Percentiles rank a stretch among this genome's conserved stretches.
phyloP scores from a whole-genome alignment of 768 basidiomycete species.

The button mushroom (Agaricus bisporus) region DNA sequence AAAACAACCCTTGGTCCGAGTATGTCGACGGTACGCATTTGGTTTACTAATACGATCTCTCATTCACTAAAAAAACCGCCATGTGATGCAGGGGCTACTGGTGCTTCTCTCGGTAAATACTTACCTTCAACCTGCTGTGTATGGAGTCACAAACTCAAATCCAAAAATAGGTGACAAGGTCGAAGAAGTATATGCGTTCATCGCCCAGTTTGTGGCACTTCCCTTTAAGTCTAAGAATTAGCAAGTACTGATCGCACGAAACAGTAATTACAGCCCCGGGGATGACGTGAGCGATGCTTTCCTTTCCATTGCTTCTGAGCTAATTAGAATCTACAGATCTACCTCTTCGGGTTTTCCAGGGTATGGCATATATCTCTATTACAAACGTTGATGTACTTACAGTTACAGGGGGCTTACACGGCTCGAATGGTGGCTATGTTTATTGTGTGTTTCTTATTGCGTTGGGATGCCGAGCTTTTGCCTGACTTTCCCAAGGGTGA shows the following conservation, averaged over 20 bases:
- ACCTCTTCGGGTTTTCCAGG: constrained; percentile 73
- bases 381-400: not conserved
- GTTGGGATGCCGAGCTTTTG: not conserved
- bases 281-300: constrained; percentile 48
- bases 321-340: constrained; percentile 41
- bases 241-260: not conserved
- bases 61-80: not conserved
- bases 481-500: constrained; percentile 38
- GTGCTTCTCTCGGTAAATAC: constrained; percentile 49
- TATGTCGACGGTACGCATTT: constrained; percentile 48
- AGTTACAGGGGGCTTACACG: constrained; percentile 65
- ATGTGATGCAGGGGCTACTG: constrained; percentile 47
- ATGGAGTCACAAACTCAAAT: not conserved
- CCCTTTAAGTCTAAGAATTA: not conserved
- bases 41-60: not conserved
- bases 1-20: constrained; percentile 49
- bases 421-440: constrained; percentile 69
- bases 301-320: constrained; percentile 3
- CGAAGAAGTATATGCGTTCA: constrained; percentile 75
- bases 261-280: constrained; percentile 63
- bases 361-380: constrained; percentile 25
- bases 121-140: not conserved
- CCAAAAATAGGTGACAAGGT: constrained; percentile 54
- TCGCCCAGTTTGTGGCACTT: constrained; percentile 55
- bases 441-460: constrained; percentile 35